Percentiles rank a stretch among this genome's conserved stretches.
These are phyloP conservation scores for Luzula sylvatica DNA, from an alignment of 176 grass and related monocot genomes.

Conservation along the genomic window DNA sequence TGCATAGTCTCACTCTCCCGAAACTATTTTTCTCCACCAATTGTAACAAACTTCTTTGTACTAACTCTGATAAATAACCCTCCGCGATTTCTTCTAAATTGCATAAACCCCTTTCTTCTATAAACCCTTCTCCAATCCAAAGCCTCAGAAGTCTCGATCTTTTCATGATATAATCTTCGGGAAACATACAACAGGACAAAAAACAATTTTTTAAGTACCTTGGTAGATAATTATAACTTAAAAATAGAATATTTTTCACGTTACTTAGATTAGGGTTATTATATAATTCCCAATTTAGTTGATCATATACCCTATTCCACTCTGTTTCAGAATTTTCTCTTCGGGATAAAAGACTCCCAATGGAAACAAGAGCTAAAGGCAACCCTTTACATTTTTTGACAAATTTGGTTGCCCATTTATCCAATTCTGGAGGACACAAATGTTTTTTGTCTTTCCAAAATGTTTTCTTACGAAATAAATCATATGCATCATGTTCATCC, in stretches of 20 bases:
- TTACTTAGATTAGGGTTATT: too few relatives aligned
- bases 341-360: slow-evolving; percentile 22
- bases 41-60: slow-evolving; percentile 39
- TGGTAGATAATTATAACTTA: slow-evolving; percentile 40
- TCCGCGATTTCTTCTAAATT: slow-evolving; percentile 47
- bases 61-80: slow-evolving; percentile 21
- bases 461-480: slow-evolving; percentile 30
- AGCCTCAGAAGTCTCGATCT: slow-evolving; percentile 29
- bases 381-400: slow-evolving; percentile 36
- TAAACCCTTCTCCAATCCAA: slow-evolving; percentile 47
- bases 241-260: slow-evolving; percentile 23
- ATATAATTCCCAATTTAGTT: slow-evolving; percentile 21
- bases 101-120: slow-evolving; percentile 20
- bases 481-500: slow-evolving; percentile 6
- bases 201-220: slow-evolving; percentile 47
- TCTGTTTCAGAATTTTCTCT: neutral
- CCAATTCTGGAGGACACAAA: slow-evolving; percentile 12
- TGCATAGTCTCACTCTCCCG: slow-evolving; percentile 21
- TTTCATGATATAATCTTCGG: slow-evolving; percentile 23
- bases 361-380: slow-evolving; percentile 36
- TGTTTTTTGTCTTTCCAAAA: slow-evolving; percentile 16
- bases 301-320: slow-evolving; percentile 34
- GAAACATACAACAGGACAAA: slow-evolving; percentile 41
- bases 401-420: slow-evolving; percentile 15
- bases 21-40: slow-evolving; percentile 23